Conservation (phyloP, 768 basidiomycete species). For the Suillus bovinus region DNA sequence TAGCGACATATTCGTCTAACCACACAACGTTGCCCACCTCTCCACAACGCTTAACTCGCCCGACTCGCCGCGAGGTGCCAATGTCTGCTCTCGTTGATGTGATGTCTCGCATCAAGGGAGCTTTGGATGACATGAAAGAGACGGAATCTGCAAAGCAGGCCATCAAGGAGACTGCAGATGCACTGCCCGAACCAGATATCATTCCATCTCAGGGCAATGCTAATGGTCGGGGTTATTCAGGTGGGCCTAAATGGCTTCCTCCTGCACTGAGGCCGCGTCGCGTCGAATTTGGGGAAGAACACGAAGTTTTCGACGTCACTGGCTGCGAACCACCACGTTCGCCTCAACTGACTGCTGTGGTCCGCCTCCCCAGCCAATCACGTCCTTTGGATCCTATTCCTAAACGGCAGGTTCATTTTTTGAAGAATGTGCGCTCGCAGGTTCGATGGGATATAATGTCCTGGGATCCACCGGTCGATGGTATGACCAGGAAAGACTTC, state of each 20-base stretch:
- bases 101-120: constrained; percentile 86
- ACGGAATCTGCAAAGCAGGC: constrained; percentile 14
- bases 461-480: constrained; percentile 69
- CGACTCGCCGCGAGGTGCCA: constrained; percentile 46
- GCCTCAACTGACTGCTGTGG: constrained; percentile 42
- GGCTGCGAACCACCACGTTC: constrained; percentile 48
- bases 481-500: constrained; percentile 60
- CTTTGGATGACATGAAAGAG: constrained; percentile 66
- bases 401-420: constrained; percentile 47
- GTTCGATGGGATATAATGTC: constrained; percentile 67
- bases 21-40: constrained; percentile 18
- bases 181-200: constrained; percentile 16
- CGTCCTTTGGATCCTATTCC: constrained; percentile 44
- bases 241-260: constrained; percentile 51
- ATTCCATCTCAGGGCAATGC: constrained; percentile 16
- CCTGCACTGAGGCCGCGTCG: constrained; percentile 48
- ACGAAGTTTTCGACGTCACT: constrained; percentile 49
- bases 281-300: constrained; percentile 33
- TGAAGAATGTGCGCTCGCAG: constrained; percentile 37
- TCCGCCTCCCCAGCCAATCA: constrained; percentile 51
- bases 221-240: constrained; percentile 11
- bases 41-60: constrained; percentile 23
- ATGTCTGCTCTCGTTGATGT: constrained; percentile 81
- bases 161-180: constrained; percentile 20
- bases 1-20: constrained; percentile 16